Base-by-base conservation (phyloP, 306 rosid genomes). In the Dalbergia cultrata region DNA sequence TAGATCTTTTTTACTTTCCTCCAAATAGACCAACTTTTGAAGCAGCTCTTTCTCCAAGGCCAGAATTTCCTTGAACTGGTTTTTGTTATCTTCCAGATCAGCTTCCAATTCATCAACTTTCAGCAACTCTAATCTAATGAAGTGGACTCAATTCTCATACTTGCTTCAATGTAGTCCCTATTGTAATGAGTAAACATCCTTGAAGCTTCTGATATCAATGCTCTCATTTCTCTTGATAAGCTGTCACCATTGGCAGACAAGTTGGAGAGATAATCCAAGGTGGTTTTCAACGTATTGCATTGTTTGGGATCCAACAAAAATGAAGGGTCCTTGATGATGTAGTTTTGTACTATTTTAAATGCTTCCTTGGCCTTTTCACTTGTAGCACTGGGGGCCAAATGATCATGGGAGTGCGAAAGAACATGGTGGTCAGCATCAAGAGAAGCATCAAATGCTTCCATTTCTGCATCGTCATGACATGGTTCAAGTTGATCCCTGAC, bases 191-290 rank as follows among this genome's bases (percentile, higher is more conserved):
- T 34, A 13, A 34, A 57, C 4, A 53, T 53, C 9, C 37, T 73
- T 12, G 53, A 56, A 57, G 45, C 53, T 57, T 73, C 35, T 39
- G 11, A 50, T 73, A 72, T 56, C 6, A 72, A 17, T 17, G 77
- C 13, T 39, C 44, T 54, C 34, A 37, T 35, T 18, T 9, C 18
- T 17, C 9, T 35, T 4, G 35, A 37, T 6, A 72, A 1, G 7
- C 11, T 14, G 17, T 11, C 64, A 16, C 53, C 64, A 41, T 41
- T 41, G 10, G 64, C 47, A 53, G 33, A 14, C 49, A 53, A 35
- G 14, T 18, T 52, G 10, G 34, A 53, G 14, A 71, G n/a, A 8
- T 34, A 71, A 7, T 53, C 33, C 11, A 71, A n/a, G 22, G 12
- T 56, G 3, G 50, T 35, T 53, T 11, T 37, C 64, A 72, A 5